Base-by-base conservation (phyloP, 371 early-diverging fungal species). In the Lichtheimia ornata region DNA sequence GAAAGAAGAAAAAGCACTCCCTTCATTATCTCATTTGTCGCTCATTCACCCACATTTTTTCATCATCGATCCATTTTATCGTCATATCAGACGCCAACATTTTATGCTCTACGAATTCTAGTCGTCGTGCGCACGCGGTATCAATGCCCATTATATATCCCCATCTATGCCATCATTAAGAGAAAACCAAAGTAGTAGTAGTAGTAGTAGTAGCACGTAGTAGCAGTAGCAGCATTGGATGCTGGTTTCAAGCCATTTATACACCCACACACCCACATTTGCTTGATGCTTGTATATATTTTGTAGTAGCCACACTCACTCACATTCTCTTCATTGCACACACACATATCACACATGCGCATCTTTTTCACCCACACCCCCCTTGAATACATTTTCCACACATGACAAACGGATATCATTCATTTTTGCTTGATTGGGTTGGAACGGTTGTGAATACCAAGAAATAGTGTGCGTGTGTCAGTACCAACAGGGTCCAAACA, bases 241-340 rank as follows among this genome's bases (percentile, higher is more conserved):
- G 52, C 50, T 43, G 51, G 60, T 30, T 42, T 42, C 42, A 49
- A 22, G 28, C 49, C 49, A 28, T 28, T 27, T 35, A 35, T 11
- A 35, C 35, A 35, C 35, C 5, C 35, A 6, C 22, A 1, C 22
- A 6, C 35, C 5, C 35, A 52, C 41, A 50, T 50, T 58, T 50
- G 59, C 47, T 58, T 58, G 35, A 35, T 35, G 47, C 59, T 49
- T 58, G 59, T 49, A 58, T 22, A 40, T 58, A 47, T 30, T 49
- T 41, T 54, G 54, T 54, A 54, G 54, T 54, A 54, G 54, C 54
- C 54, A 40, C 22, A n/a, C n/a, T n/a, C n/a, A n/a, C n/a, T n/a
- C n/a, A 24, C 24, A 22, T 51, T 27, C 14, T 52, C 24, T 52
- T 52, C 28, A 13, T 52, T 54, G 28, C 15, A 52, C 14, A 52